Conservation (phyloP, 1,284 basidiomycete species). For the Erythrobasidium hasegawianum region DNA sequence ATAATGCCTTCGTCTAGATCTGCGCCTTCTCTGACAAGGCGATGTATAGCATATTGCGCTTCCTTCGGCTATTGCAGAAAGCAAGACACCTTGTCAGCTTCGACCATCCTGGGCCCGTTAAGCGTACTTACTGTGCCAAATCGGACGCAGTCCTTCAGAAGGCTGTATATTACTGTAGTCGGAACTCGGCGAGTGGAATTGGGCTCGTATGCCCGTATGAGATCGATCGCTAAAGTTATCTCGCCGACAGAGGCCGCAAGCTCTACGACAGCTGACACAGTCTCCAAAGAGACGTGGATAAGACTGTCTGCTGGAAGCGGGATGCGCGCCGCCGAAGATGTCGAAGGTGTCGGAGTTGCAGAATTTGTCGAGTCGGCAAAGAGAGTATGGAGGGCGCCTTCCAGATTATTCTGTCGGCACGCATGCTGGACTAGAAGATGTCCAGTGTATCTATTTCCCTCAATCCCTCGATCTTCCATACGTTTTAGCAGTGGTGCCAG, state of each 20-base stretch:
- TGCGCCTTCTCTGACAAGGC: not conserved
- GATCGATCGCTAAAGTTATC: conserved; percentile 11
- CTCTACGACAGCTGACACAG: conserved; percentile 7
- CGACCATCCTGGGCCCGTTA: too few species aligned
- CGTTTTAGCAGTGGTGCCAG: conserved; percentile 3
- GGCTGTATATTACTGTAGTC: not conserved
- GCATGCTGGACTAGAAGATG: conserved; percentile 19
- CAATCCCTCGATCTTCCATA: conserved; percentile 13
- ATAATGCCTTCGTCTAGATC: conserved; percentile 18
- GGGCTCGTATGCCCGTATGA: conserved; percentile 13
- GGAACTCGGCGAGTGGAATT: not conserved
- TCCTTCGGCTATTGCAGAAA: conserved; percentile 3
- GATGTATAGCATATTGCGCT: conserved; percentile 10
- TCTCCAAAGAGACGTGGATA: not conserved
- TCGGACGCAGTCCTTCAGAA: conserved; percentile 7
- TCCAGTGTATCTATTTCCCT: conserved; percentile 11
- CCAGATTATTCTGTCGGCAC: conserved; percentile 11
- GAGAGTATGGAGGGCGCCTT: conserved; percentile 18
- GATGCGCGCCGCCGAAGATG: not conserved
- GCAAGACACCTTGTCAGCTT: too few species aligned
- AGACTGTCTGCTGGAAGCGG: conserved; percentile 2
- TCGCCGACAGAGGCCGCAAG: conserved; percentile 20
- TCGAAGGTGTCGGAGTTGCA: conserved; percentile 1
- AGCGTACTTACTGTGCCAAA: conserved; percentile 22
- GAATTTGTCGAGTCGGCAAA: conserved; percentile 2